Base-by-base conservation (phyloP, 306 rosid species). In the Lithocarpus polystachyus region DNA sequence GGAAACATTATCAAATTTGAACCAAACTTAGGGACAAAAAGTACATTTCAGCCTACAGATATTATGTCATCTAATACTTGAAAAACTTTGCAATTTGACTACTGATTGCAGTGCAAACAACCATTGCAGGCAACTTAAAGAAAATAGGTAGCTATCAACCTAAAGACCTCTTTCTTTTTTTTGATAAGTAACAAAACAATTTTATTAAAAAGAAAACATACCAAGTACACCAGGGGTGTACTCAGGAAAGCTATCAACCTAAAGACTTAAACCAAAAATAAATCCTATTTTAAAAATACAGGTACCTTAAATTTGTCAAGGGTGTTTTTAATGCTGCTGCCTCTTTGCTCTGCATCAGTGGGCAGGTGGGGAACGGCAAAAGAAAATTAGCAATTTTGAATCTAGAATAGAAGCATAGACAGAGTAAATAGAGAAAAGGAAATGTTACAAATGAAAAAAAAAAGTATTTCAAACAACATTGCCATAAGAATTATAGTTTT, bases 291-390 rank as follows among this genome's bases (percentile, higher is more conserved):
- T 76, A 26, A 72, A 24, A 76, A 59, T 29, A 61, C 48, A 48
- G 54, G 80, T 83, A 95, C 97, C 99, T 91, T 82, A 82, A 88
- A 90, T 82, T 68, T 54, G 84, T 51, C 61, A 69, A 74, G 56
- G 90, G 15, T 65, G 78, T 75, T 75, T 83, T 84, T 10, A 80
- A 74, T 74, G 87, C 81, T 40, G 75, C 31, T 72, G 90, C 92
- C 79, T 86, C 96, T 84, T 94, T 92, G 84, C 87, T 90, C 99
- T 95, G 84, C 89, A 85, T 2, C 56, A 37, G 72, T 54, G 62
- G 82, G 80, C 61, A 80, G 29, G 22, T 54, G n/a, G 70, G 20
- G 79, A 55, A 67, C 2, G 17, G 37, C 26, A 48, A 67, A 67
- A 33, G 51, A 19, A 18, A 67, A 67, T 67, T 67, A 67, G 51